Base-by-base conservation (phyloP, 2,329 filamentous ascomycete genomes). In the Cryphonectria radicalis region DNA sequence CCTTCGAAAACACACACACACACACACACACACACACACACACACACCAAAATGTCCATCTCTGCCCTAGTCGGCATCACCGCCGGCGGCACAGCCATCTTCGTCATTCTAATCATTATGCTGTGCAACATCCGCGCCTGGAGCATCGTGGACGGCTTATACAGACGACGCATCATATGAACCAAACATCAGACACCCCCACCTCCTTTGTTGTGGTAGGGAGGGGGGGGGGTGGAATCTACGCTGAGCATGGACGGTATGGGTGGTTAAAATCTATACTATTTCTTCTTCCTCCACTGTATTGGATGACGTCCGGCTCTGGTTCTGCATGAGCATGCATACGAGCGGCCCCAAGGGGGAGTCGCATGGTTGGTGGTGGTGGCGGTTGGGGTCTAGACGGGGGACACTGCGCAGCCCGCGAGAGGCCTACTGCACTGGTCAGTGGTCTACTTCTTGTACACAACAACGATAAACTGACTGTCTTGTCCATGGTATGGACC, bases 71-170 rank as follows among this genome's bases (percentile, higher is more conserved):
- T 70, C 46, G 32, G 64, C n/a, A 68, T 72, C 14, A 60, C 60
- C 4, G 64, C 35, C 25, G 68, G 70, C 37, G 68, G 68, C 50
- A 62, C 50, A 13, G 69, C 68, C 42, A 70, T 72, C 32, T 43
- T 42, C 5, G 68, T 66, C 40, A 65, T 72, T 13, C 32, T 70
- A 37, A 40, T 70, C 32, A n/a, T 65, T 7, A 50, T 72, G 50
- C 68, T 72, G 17, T 72, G 68, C 59, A 65, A 64, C 17, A 70
- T 72, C 17, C 67, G 64, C 22, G 70, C 70, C 3, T 72, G 68
- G 70, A 72, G 67, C 10, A 4, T 70, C 6, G 22, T 43, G 19
- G 67, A 72, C n/a, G 70, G 63, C 19, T 64, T 72, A 32, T 8
- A 67, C 59, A 64, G 70, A 53, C 65, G 70, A 25, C 67, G 67